A percentile compares a stretch with the other conserved stretches of the same genome.
Evolutionary conservation across 441 rosid species (phyloP).

Genomic region (Adansonia gregorii): DNA sequence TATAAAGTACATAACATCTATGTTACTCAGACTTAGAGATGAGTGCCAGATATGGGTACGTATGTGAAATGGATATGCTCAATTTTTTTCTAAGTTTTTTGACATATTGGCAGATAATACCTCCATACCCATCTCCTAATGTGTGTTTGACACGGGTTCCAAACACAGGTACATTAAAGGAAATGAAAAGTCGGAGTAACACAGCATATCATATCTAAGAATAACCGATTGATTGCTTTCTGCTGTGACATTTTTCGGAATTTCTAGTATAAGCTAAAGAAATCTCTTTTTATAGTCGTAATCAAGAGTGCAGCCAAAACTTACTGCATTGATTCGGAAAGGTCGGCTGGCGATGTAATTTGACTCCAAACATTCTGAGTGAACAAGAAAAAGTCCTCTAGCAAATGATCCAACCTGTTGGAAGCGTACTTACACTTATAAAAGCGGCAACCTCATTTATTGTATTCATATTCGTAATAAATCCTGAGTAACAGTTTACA

Average conservation of each 20-base stretch:
- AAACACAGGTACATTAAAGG: too few species aligned
- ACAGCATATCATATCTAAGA: background rate
- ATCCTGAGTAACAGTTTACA: slow-evolving; percentile 12
- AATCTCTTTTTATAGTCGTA: background rate
- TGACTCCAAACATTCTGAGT: slow-evolving; percentile 86
- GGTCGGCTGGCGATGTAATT: slow-evolving; percentile 93
- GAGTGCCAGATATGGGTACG: too few species aligned
- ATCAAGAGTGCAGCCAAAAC: slow-evolving; percentile 32
- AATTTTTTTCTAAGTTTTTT: too few species aligned
- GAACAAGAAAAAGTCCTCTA: slow-evolving; percentile 90
- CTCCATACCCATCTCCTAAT: too few species aligned
- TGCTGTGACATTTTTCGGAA: background rate
- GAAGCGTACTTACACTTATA: background rate
- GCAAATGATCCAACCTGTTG: slow-evolving; percentile 91
- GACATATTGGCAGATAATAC: too few species aligned
- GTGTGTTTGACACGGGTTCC: too few species aligned
- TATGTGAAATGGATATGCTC: too few species aligned
- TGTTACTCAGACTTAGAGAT: too few species aligned
- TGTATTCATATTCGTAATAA: background rate
- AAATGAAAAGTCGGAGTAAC: too few species aligned
- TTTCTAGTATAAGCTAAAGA: slow-evolving; percentile 8
- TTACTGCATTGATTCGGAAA: slow-evolving; percentile 86
- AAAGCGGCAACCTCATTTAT: slow-evolving; percentile 10
- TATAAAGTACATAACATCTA: too few species aligned
- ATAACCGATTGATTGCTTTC: background rate